A percentile compares a stretch with the other conserved stretches of the same genome.
Conservation (phyloP, 2,329 filamentous ascomycete genomes). For the Fusarium chaquense region DNA sequence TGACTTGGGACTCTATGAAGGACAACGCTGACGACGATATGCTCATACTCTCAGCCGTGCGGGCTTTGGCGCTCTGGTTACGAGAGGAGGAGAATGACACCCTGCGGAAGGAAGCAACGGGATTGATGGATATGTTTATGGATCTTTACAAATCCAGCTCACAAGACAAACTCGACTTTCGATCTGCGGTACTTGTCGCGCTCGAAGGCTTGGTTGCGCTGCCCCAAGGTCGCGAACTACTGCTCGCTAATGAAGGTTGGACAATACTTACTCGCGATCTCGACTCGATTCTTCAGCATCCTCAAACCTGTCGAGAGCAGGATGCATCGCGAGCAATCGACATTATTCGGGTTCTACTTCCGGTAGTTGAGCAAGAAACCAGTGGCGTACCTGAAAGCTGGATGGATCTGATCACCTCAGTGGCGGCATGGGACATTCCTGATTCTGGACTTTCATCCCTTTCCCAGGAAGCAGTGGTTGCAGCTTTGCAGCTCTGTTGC, state of each 20-base stretch:
- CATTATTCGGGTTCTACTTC: conserved; percentile 67
- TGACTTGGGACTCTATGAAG: conserved; percentile 70
- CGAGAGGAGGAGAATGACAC: conserved; percentile 74
- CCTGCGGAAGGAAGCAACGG: conserved; percentile 67
- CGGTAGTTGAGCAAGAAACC: conserved; percentile 61
- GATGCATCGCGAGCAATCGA: conserved; percentile 63
- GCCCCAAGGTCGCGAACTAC: conserved; percentile 60
- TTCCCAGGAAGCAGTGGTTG: conserved; percentile 64
- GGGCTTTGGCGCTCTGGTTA: conserved; percentile 74
- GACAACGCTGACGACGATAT: conserved; percentile 65
- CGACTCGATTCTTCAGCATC: conserved; percentile 55
- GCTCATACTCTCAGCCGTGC: conserved; percentile 68
- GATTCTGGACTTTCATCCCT: conserved; percentile 42
- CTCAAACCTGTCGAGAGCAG: conserved; percentile 41
- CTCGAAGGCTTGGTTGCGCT: conserved; percentile 68
- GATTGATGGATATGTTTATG: conserved; percentile 72
- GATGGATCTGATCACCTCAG: conserved; percentile 66
- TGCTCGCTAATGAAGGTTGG: conserved; percentile 68
- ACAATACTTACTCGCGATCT: conserved; percentile 64
- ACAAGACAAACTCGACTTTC: conserved; percentile 62
- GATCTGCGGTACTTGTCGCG: conserved; percentile 68
- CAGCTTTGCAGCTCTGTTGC: conserved; percentile 67
- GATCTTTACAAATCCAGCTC: conserved; percentile 66
- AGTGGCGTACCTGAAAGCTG: conserved; percentile 64
- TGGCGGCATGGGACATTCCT: conserved; percentile 62